Evolutionary conservation across 208 protist species (phyloP), one percentile per base, ranked within the genome.

Genomic region (Trypanosoma cruzi): DNA sequence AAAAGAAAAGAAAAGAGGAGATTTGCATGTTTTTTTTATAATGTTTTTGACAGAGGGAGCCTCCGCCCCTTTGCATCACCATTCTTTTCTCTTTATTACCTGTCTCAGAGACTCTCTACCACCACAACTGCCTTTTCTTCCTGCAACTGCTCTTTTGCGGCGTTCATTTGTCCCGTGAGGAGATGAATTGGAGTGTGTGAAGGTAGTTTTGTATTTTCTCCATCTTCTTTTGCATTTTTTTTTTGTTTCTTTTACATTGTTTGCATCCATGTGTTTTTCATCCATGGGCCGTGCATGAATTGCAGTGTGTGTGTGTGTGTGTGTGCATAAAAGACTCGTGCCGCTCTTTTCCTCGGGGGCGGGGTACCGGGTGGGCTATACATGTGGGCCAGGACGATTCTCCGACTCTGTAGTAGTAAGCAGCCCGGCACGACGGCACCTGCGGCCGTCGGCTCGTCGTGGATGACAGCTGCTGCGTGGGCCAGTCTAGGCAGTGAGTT

Each of bases 401-500:
- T 80, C 11, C 68, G 65, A 13, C 60, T 80, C 40, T 80, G 75
- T 52, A 59, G 34, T 40, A 64, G 56, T 46, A 56, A 65, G 42
- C 34, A 22, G 36, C 40, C 60, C 7, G 31, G n/a, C n/a, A 53
- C 49, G 4, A 53, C 48, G 5, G 66, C 73, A 18, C n/a, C 56
- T 31, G 52, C 24, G 0, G 31, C 72, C 29, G 50, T 50, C 20
- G 68, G 75, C 37, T 61, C 80, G 11, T 82, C 77, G 36, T 95
- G 89, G 87, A 92, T 95, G 86, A 80, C 85, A 10, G 89, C 80
- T 22, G 89, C 89, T 4, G 89, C 89, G 58, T 95, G 86, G 85
- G 89, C 89, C 20, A 89, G 82, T 64, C 75, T 95, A 29, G 85
- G 89, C n/a, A 81, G 50, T 44, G 89, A 95, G 73, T 93, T 95